phyloP scores from a whole-genome alignment of 495 filamentous ascomycete genomes.

The Aspergillus ostianus region DNA sequence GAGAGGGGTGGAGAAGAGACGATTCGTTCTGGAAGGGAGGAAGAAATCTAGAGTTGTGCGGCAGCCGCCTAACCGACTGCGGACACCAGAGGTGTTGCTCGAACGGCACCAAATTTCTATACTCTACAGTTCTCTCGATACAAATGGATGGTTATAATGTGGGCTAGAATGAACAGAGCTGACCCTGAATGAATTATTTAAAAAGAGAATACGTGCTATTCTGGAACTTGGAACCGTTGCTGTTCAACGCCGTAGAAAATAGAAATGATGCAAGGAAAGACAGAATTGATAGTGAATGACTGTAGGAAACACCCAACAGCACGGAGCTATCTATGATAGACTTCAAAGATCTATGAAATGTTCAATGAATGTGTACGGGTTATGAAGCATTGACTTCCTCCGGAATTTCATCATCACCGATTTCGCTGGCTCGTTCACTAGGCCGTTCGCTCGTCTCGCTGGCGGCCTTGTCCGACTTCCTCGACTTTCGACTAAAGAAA shows the following conservation, averaged over 20 bases:
- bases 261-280: constrained; percentile 1
- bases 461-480: constrained; percentile 43
- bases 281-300: neutral
- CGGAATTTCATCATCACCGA: constrained; percentile 47
- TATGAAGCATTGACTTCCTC: constrained; percentile 19
- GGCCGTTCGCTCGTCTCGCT: constrained; percentile 48
- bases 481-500: constrained; percentile 52
- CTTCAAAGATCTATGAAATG: neutral
- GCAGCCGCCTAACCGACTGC: constrained; percentile 6
- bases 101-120: neutral
- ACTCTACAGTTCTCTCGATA: neutral
- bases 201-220: neutral
- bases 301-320: too few species aligned
- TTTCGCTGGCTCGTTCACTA: constrained; percentile 47
- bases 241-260: neutral
- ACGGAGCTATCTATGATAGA: neutral
- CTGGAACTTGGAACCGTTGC: constrained; percentile 1
- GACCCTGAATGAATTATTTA: neutral
- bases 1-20: neutral
- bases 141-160: neutral
- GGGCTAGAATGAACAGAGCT: neutral
- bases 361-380: neutral
- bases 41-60: constrained; percentile 9
- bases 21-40: neutral
- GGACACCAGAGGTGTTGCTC: neutral